A percentile compares a stretch with the other conserved stretches of the same genome.
These are phyloP conservation scores for Triadica sebifera DNA, from an alignment of 345 rosid species.

Conservation along the genomic window DNA sequence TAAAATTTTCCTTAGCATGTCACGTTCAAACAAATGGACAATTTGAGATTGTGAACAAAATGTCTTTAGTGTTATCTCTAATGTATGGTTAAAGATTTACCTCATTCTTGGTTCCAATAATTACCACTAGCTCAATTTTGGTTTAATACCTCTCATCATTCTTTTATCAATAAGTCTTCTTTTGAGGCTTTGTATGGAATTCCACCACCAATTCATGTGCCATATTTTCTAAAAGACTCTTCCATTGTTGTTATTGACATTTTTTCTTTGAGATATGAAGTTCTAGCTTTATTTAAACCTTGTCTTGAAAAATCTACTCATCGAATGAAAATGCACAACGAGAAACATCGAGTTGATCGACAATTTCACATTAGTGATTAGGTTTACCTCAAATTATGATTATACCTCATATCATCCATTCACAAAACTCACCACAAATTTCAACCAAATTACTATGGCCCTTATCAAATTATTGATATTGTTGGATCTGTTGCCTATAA, in stretches of 20 bases:
- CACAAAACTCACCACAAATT: background rate
- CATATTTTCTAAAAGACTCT: background rate
- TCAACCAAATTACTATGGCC: background rate
- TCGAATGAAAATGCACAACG: no score
- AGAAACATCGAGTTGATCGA: no score
- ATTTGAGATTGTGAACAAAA: background rate
- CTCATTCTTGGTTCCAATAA: background rate
- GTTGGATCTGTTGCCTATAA: background rate
- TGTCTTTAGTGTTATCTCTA: background rate
- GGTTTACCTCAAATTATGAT: no score
- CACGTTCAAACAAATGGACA: background rate
- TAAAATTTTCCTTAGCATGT: background rate
- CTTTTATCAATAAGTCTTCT: background rate
- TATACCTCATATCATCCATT: no score
- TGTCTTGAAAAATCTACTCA: no score
- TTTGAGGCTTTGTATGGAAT: background rate
- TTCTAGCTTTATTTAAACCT: no score
- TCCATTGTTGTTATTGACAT: no score
- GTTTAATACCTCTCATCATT: background rate
- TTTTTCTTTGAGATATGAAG: no score
- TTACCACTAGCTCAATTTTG: background rate
- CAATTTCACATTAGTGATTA: no score
- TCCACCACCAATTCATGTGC: background rate
- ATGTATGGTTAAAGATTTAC: background rate
- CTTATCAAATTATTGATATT: background rate